Evolutionary conservation across 2,329 filamentous ascomycete species (phyloP).

Genomic region (Stachybotrys chartarum): DNA sequence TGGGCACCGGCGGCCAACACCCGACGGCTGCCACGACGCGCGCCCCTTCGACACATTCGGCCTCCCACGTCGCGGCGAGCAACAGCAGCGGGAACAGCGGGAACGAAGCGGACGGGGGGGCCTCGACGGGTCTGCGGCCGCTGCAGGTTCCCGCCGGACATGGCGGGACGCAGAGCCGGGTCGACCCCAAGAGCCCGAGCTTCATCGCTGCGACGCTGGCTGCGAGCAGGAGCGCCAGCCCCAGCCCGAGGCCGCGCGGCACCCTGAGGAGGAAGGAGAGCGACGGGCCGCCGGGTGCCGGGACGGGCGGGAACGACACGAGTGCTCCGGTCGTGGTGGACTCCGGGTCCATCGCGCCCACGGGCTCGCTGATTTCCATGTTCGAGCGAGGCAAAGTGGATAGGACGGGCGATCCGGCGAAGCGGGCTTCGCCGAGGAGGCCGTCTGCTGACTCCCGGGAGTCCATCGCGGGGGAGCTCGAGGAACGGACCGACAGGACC

Average conservation of each 20-base stretch:
- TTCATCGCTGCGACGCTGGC: slow-evolving; percentile 50
- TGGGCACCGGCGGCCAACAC: not conserved
- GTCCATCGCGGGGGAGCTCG: not conserved
- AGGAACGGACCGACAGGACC: not conserved
- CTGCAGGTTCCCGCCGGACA: slow-evolving; percentile 11
- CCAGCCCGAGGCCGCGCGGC: slow-evolving; percentile 18
- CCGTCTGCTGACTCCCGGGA: not conserved
- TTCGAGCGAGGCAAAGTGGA: slow-evolving; percentile 48
- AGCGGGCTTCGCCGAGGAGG: slow-evolving; percentile 17
- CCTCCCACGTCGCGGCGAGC: slow-evolving; percentile 31
- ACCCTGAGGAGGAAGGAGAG: slow-evolving; percentile 20
- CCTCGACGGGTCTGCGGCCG: slow-evolving; percentile 1
- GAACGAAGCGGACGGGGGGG: slow-evolving; percentile 4
- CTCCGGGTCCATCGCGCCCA: slow-evolving; percentile 52
- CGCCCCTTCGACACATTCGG: slow-evolving; percentile 11
- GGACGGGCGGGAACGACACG: slow-evolving; percentile 5
- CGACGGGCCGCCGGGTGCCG: slow-evolving; percentile 5
- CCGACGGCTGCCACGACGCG: slow-evolving; percentile 11
- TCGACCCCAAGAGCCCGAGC: slow-evolving; percentile 47
- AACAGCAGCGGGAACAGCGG: slow-evolving; percentile 16
- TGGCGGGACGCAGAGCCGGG: slow-evolving; percentile 5
- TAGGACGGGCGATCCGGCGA: slow-evolving; percentile 20
- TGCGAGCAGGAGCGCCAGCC: slow-evolving; percentile 41
- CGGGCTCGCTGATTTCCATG: slow-evolving; percentile 58
- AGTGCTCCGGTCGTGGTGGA: slow-evolving; percentile 23